A percentile compares a stretch with the other conserved stretches of the same genome.
Conservation (phyloP, 2,329 filamentous ascomycete species). For the Diaporthe sp. region DNA sequence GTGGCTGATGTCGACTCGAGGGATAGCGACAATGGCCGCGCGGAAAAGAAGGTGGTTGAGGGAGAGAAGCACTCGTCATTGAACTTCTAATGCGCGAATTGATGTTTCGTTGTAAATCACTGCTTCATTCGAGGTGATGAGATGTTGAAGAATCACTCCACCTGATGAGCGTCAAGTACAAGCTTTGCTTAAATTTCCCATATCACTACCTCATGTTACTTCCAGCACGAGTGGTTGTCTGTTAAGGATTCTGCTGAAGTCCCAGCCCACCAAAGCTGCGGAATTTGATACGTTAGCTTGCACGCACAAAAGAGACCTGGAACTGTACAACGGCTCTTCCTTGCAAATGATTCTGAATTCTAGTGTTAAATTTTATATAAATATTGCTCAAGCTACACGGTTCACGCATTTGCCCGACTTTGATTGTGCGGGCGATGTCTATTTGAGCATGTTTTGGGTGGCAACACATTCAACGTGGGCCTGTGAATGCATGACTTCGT, state of each 20-base stretch:
- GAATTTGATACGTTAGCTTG: neutral
- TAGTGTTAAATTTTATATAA: no score
- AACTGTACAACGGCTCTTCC: conserved; percentile 48
- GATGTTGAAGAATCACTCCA: neutral
- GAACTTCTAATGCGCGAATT: neutral
- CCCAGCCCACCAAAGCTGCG: neutral
- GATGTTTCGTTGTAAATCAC: neutral
- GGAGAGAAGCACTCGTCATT: neutral
- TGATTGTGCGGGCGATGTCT: no score
- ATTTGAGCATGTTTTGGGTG: no score
- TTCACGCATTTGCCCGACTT: no score
- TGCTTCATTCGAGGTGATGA: neutral
- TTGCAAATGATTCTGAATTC: conserved; percentile 54
- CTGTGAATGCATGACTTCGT: no score
- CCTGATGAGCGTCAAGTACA: neutral
- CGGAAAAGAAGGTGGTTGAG: neutral
- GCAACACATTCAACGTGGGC: no score
- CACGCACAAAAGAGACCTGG: neutral
- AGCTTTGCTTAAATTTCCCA: neutral
- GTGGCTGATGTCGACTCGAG: conserved; percentile 11
- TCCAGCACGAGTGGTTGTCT: neutral
- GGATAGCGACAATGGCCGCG: conserved; percentile 6
- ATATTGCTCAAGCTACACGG: no score
- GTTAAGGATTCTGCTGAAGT: neutral
- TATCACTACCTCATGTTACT: neutral